phyloP scores from a whole-genome alignment of 371 early-diverging fungal genomes.

The Haplosporangium sp. region DNA sequence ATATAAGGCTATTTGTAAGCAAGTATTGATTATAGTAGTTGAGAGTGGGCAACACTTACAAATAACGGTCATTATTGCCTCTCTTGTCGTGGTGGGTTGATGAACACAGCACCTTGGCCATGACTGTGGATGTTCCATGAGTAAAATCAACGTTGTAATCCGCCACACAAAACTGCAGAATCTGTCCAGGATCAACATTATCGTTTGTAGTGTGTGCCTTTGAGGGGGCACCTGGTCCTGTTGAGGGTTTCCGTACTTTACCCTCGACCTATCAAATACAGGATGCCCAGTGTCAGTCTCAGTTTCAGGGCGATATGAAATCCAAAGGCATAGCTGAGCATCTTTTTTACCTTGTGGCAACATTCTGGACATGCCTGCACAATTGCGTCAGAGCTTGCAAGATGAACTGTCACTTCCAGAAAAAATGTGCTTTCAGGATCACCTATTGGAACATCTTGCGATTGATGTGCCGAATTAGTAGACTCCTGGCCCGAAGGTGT shows the following conservation, averaged over 20 bases:
- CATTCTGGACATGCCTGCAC: conserved; percentile 54
- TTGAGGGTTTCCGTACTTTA: conserved; percentile 54
- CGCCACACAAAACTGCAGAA: conserved; percentile 47
- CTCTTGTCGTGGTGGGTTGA: conserved; percentile 54
- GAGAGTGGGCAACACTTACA: conserved; percentile 22
- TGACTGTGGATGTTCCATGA: conserved; percentile 45
- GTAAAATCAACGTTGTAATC: conserved; percentile 49
- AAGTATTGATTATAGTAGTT: neutral
- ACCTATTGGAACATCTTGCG: conserved; percentile 18
- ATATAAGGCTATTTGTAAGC: neutral
- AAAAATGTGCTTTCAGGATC: conserved; percentile 36
- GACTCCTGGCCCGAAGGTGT: conserved; percentile 5
- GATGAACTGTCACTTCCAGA: conserved; percentile 45
- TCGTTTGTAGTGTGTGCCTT: conserved; percentile 32
- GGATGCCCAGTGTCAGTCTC: neutral
- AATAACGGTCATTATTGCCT: conserved; percentile 55
- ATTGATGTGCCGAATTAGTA: conserved; percentile 1
- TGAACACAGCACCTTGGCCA: conserved; percentile 55
- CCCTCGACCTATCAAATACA: conserved; percentile 33
- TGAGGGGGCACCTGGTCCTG: conserved; percentile 41
- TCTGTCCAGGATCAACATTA: conserved; percentile 45
- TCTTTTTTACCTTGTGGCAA: conserved; percentile 27
- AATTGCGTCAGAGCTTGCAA: conserved; percentile 46
- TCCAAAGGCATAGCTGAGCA: neutral
- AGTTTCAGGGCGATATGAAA: neutral